These are phyloP conservation scores for Penicillium freii DNA, from an alignment of 2,329 filamentous ascomycete species.

Conservation along the genomic window DNA sequence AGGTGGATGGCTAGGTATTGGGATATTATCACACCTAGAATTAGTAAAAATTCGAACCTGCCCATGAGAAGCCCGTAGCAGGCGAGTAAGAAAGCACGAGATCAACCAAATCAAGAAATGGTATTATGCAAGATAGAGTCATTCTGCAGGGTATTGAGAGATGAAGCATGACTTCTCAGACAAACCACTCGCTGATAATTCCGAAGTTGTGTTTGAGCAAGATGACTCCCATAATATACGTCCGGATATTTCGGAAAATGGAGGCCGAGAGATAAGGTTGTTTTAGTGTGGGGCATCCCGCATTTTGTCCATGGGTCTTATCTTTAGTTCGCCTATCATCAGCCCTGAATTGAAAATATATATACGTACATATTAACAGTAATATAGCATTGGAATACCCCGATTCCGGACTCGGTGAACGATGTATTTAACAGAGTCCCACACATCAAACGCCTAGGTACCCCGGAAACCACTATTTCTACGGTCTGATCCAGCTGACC, in stretches of 20 bases:
- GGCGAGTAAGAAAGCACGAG: background rate
- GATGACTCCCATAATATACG: background rate
- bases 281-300: background rate
- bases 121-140: background rate
- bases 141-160: background rate
- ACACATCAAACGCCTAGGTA: too few relatives aligned
- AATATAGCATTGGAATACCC: too few relatives aligned
- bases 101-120: background rate
- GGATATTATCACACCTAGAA: too few relatives aligned
- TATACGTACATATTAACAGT: too few relatives aligned
- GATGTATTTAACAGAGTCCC: too few relatives aligned
- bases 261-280: background rate
- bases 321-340: background rate
- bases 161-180: background rate
- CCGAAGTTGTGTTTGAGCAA: background rate
- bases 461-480: too few relatives aligned
- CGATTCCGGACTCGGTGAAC: too few relatives aligned
- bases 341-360: background rate
- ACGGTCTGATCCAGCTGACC: too few relatives aligned
- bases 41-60: too few relatives aligned
- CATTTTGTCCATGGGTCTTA: background rate
- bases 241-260: background rate
- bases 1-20: too few relatives aligned
- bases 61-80: too few relatives aligned
- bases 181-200: background rate